phyloP scores from a whole-genome alignment of 805 yeast species.

The Yarrowia deformans region DNA sequence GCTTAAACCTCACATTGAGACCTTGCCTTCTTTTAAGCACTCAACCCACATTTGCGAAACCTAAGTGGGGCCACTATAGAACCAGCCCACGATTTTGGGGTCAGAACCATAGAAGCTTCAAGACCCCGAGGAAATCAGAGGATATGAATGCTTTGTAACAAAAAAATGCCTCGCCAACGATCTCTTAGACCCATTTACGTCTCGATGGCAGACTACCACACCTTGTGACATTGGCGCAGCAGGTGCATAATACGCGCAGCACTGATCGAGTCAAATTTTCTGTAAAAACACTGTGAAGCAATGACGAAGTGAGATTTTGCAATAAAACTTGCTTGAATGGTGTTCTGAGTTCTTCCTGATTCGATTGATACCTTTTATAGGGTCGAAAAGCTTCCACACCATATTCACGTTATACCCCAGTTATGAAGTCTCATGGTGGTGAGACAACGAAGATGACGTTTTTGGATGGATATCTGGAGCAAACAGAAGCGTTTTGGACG shows the following conservation, averaged over 20 bases:
- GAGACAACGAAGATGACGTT: background rate
- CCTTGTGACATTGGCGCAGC: slow-evolving; percentile 36
- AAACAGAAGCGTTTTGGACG: too few relatives aligned
- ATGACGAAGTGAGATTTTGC: too few relatives aligned
- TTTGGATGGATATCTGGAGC: background rate
- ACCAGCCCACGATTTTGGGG: too few relatives aligned
- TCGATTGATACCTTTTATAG: background rate
- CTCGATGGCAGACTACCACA: slow-evolving; percentile 10
- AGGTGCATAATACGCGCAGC: slow-evolving; percentile 32
- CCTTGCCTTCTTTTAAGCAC: background rate
- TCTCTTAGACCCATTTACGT: background rate
- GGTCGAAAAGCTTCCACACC: background rate
- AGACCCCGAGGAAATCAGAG: background rate
- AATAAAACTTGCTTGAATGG: background rate
- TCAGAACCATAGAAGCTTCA: background rate
- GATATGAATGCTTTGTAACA: too few relatives aligned
- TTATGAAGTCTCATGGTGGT: slow-evolving; percentile 19
- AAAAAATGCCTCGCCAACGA: background rate
- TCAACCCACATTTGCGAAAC: slow-evolving; percentile 1
- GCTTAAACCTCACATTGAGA: too few relatives aligned
- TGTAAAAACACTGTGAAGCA: background rate
- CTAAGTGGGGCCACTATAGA: background rate
- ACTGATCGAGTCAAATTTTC: slow-evolving; percentile 3
- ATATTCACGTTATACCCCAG: slow-evolving; percentile 5
- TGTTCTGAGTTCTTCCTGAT: background rate